Evolutionary conservation across 2,329 filamentous ascomycete genomes (phyloP), one percentile per base, ranked within the genome.

Genomic region (Phyllosticta paracitricarpa): DNA sequence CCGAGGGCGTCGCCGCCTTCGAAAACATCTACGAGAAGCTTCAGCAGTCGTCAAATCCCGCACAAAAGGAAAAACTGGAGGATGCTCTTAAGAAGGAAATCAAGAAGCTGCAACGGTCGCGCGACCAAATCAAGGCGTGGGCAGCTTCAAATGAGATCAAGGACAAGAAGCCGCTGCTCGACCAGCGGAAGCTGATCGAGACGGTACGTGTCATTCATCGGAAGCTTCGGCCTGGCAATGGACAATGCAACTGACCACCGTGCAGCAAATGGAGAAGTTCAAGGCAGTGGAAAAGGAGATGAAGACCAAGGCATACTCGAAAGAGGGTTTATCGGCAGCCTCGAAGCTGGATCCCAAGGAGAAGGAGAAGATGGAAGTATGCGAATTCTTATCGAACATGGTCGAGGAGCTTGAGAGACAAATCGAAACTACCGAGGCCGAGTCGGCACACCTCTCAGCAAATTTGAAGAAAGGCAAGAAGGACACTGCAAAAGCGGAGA

Each of bases 261-360:
- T 77, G 75, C 78, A 94, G 90, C 88, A 93, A 89, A 99, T 99
- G 94, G 94, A 99, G 78, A 91, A 91, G 71, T 99, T 99, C 84
- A 99, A 99, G 80, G 93, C 92, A n/a, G 94, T 99, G 59, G 94
- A 99, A 77, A 99, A 99, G 81, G 94, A 96, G 71, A 97, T 99
- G 94, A 99, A 99, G 82, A 99, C 94, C 62, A 99, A 99, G 77
- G 94, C 94, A 64, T 99, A 96, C 78, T 97, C 94, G 64, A 97
- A 99, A 81, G 94, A 97, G 77, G 94, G 94, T 54, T 79, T 99
- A 66, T 94, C 90, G 65, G 89, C 93, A 58, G 91, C 91, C 26
- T 87, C 91, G 57, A 95, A 96, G 76, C 83, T 97, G 65, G 94
- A 99, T 77, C 94, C 94, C n/a, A 96, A 92, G 73, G 94, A 97